Evolutionary conservation across 106 monocot species (phyloP), one percentile per base, ranked within the genome.

Genomic region (Agapanthus africanus): DNA sequence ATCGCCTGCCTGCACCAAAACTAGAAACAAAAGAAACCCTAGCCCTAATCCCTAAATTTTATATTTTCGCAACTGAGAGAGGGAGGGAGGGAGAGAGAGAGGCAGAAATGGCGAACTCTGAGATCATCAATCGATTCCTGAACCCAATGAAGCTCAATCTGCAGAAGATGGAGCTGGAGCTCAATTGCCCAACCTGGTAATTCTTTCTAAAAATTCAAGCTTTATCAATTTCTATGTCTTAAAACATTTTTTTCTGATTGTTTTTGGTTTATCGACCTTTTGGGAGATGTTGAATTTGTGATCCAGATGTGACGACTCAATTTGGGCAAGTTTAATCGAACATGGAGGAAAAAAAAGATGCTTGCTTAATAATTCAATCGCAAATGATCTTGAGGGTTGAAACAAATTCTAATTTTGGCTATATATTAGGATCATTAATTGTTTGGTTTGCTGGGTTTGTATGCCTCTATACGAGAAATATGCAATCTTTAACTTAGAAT

Each of bases 121-220:
- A 68, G 34, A 30, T 26, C 19, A 4, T 50, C 32, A 34, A 27
- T 1, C 68, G 68, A 34, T 33, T 23, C 26, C 33, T 68, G 68
- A 68, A 68, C 28, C 68, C 68, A 9, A 7, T 68, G 49, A 50
- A 49, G 11, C 68, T 49, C 49, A 50, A 21, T 40, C 34, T 68
- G 46, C 30, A 49, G 47, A 68, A 50, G 34, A 68, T 68, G 68
- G 68, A 50, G 28, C 19, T 33, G 33, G 50, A 68, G 21, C 68
- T 68, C 49, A 68, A 49, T n/a, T 68, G 68, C 32, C 32, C 47
- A 7, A n/a, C 32, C 19, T 68, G 68, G 68, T 68, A 68, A n/a
- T n/a, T n/a, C n/a, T n/a, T n/a, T n/a, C n/a, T n/a, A n/a, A n/a
- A n/a, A n/a, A n/a, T n/a, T n/a, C n/a, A n/a, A n/a, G n/a, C n/a